A percentile compares a stretch with the other conserved stretches of the same genome.
Evolutionary conservation across 345 rosid species (phyloP).

Genomic region (Kernera saxatilis): DNA sequence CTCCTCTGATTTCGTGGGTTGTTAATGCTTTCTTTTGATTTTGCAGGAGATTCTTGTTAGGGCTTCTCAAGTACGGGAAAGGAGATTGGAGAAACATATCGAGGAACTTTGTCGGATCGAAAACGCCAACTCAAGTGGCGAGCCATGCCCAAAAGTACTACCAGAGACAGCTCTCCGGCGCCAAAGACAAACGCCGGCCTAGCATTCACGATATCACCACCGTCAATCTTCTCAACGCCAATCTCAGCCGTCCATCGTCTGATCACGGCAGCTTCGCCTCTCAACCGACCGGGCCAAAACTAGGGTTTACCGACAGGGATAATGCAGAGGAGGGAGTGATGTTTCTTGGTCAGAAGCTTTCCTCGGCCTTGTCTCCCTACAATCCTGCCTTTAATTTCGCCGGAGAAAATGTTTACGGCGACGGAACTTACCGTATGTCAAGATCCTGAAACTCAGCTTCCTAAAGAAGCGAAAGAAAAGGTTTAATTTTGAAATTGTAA

Average conservation of each 20-base stretch:
- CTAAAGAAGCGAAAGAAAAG: neutral
- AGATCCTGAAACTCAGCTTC: neutral
- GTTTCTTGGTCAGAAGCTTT: conserved; percentile 31
- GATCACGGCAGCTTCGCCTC: conserved; percentile 9
- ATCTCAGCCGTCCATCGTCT: conserved; percentile 35
- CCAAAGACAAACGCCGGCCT: conserved; percentile 89
- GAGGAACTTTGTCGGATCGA: conserved; percentile 72
- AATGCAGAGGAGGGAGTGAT: conserved; percentile 16
- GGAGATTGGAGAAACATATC: conserved; percentile 99
- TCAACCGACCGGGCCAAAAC: neutral
- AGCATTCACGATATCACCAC: conserved; percentile 98
- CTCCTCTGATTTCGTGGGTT: neutral
- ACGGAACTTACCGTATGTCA: neutral
- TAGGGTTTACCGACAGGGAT: conserved; percentile 7
- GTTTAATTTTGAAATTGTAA: conserved; percentile 3
- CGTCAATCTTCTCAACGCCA: conserved; percentile 50
- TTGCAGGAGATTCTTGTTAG: conserved; percentile 78
- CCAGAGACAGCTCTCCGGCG: conserved; percentile 80
- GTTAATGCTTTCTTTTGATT: neutral
- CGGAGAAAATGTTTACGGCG: neutral
- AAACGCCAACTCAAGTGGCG: conserved; percentile 97
- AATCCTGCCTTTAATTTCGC: neutral
- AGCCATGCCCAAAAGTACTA: conserved; percentile 99
- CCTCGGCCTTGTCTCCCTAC: conserved; percentile 18
- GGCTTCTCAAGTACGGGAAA: conserved; percentile 88